Evolutionary conservation across 495 filamentous ascomycete genomes (phyloP), one percentile per base, ranked within the genome.

Genomic region (Hamigera avellanea): DNA sequence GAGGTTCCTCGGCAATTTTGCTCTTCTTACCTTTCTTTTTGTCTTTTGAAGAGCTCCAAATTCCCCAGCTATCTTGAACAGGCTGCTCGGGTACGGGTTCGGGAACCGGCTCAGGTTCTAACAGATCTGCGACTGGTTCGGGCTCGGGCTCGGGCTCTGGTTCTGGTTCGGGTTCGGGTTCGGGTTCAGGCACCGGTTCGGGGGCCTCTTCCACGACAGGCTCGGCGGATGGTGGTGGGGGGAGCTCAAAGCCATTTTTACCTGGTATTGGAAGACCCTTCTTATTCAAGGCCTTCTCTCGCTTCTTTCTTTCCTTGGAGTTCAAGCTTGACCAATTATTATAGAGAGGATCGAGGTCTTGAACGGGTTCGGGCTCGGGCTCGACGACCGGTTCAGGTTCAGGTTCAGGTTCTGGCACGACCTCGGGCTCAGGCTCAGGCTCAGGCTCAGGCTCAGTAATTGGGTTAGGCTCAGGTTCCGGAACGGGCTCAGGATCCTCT

Each of bases 1-100:
- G 67, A 34, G 57, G 63, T 28, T 61, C 65, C 21, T 53, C 56
- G 14, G 56, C 49, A 19, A 57, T 54, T 31, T 62, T 54, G 33
- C 33, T 48, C 47, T 50, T 60, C 45, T 54, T 67, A 33, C 45
- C 60, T 40, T 68, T 70, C 38, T 70, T 72, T 47, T 65, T 65
- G 8, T 63, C 55, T 34, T 66, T 61, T n/a, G 48, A 41, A 19
- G 48, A 21, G 9, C 48, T 52, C 54, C 59, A 62, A 12, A 55
- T 38, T 23, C 54, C 56, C 61, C 63, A 69, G 10, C 41, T 36
- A 26, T 60, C 56, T 12, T 55, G 46, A 14, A 30, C 28, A 30
- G 28, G 28, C 28, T 30, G 39, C 31, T 37, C 32, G 33, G 45
- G 33, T 29, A 41, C 33, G 34, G 37, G 14, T 36, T 49, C 42